Evolutionary conservation across 768 basidiomycete species (phyloP).

Genomic region (Lactarius sp.): DNA sequence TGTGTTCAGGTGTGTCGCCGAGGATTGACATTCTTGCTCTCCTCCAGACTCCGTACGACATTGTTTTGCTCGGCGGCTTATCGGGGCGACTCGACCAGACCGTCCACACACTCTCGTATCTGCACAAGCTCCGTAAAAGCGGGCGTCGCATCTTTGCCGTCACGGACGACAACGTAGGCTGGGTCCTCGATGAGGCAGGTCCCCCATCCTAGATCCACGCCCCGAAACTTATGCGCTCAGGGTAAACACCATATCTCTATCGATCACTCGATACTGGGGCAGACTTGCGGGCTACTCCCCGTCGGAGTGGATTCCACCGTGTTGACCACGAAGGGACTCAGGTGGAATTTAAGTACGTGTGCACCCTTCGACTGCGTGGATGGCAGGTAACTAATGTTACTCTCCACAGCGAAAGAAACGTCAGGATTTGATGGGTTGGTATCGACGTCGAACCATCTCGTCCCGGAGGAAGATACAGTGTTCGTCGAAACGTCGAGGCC

Average conservation of each 20-base stretch:
- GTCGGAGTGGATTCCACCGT: constrained; percentile 74
- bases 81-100: constrained; percentile 94
- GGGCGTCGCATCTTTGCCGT: constrained; percentile 64
- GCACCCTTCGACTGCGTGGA: not conserved
- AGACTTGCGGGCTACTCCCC: constrained; percentile 93
- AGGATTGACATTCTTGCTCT: not conserved
- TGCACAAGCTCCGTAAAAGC: constrained; percentile 70
- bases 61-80: constrained; percentile 82
- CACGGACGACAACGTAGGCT: constrained; percentile 88
- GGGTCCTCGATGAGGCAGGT: constrained; percentile 77
- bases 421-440: constrained; percentile 83
- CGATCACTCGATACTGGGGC: constrained; percentile 68
- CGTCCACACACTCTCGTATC: constrained; percentile 77
- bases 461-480: constrained; percentile 59
- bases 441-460: constrained; percentile 91
- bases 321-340: constrained; percentile 77
- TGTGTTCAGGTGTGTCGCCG: not conserved
- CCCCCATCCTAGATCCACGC: not conserved
- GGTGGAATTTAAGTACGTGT: constrained; percentile 81
- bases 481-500: constrained; percentile 73
- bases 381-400: not conserved
- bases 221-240: constrained; percentile 37
- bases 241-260: constrained; percentile 79
- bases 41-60: constrained; percentile 45
- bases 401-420: constrained; percentile 44